Conservation (phyloP, 108 stramenopile genomes). For the Aurantiochytrium sp. region DNA sequence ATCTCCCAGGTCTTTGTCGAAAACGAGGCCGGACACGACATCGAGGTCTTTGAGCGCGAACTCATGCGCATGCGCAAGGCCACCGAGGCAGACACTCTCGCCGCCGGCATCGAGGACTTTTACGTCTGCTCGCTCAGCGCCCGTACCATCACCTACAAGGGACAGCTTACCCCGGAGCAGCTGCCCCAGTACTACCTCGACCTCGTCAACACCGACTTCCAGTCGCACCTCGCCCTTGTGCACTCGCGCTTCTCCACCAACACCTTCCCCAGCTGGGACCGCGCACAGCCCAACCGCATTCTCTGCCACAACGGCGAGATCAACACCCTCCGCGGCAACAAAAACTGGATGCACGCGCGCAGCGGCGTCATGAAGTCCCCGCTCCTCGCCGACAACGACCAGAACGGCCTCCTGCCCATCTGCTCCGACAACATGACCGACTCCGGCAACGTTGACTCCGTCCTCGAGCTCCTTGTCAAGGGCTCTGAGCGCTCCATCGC, state of each 20-base stretch:
- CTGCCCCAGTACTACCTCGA: constrained; percentile 83
- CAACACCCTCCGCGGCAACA: constrained; percentile 89
- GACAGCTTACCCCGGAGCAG: constrained; percentile 85
- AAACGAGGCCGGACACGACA: constrained; percentile 63
- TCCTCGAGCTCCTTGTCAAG: constrained; percentile 84
- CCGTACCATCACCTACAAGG: constrained; percentile 87
- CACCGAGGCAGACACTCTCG: constrained; percentile 64
- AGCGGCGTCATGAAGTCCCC: constrained; percentile 85
- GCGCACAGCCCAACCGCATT: constrained; percentile 90
- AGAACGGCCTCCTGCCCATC: constrained; percentile 58
- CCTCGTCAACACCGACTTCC: constrained; percentile 69
- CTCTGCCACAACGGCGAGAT: constrained; percentile 97
- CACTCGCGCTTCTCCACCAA: constrained; percentile 90
- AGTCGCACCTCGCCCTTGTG: constrained; percentile 74
- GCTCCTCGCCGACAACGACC: constrained; percentile 55
- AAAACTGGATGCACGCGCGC: constrained; percentile 94
- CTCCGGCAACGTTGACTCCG: constrained; percentile 89
- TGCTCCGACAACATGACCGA: constrained; percentile 84
- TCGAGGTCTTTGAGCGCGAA: constrained; percentile 77
- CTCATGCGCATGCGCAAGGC: constrained; percentile 69
- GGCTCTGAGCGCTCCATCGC: constrained; percentile 74
- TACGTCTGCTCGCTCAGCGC: constrained; percentile 76
- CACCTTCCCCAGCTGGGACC: constrained; percentile 88
- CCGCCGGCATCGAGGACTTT: constrained; percentile 43
- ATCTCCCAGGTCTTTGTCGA: constrained; percentile 88